These are phyloP conservation scores for Helotiales sp. DNA, from an alignment of 2,329 filamentous ascomycete species.

Conservation along the genomic window DNA sequence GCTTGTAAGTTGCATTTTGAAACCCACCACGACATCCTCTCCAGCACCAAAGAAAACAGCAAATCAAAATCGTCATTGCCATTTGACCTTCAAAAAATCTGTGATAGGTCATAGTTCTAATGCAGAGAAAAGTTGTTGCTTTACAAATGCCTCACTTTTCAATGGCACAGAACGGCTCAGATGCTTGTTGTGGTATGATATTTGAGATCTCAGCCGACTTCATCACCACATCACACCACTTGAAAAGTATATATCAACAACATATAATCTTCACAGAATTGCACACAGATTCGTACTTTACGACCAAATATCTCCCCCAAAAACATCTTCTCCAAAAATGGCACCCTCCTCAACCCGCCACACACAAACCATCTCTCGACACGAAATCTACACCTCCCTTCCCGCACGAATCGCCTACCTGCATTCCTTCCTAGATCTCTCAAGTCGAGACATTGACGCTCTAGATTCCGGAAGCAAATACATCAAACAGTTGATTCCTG, in stretches of 20 bases:
- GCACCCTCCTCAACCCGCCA: conserved; percentile 6
- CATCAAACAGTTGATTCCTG: conserved; percentile 64
- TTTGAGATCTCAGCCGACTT: neutral
- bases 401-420: conserved; percentile 30
- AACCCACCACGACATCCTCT: no score
- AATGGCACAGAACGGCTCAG: neutral
- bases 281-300: no score
- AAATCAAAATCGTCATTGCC: no score
- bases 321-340: neutral
- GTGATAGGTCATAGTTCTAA: no score
- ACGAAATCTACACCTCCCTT: conserved; percentile 25
- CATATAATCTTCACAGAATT: neutral
- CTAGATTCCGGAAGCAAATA: conserved; percentile 27
- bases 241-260: neutral
- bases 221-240: neutral
- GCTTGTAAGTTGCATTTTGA: no score
- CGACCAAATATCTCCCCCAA: neutral
- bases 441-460: conserved; percentile 23
- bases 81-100: no score
- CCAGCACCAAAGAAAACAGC: no score
- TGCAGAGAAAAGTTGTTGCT: no score
- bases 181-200: neutral
- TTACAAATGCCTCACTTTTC: neutral
- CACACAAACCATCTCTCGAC: conserved; percentile 21
- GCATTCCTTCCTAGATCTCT: conserved; percentile 29